These are phyloP conservation scores for Quercus wislizeni DNA, from an alignment of 306 rosid species.

Conservation along the genomic window DNA sequence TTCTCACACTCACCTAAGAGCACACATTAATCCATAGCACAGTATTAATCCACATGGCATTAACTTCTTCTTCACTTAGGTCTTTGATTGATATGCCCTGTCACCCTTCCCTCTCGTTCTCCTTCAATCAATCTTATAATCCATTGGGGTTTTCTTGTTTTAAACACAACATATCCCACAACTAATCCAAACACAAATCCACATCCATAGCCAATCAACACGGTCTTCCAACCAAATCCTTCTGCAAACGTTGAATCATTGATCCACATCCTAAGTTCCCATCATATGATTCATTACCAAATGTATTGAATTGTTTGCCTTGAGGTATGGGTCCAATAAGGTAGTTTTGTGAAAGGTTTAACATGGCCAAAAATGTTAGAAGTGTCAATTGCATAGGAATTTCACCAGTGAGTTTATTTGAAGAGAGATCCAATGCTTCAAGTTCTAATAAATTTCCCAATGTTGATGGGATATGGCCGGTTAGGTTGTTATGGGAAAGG, in stretches of 20 bases:
- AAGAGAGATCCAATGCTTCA: conserved; percentile 40
- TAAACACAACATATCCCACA: too few relatives aligned
- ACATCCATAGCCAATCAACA: too few relatives aligned
- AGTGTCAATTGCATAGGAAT: conserved; percentile 22
- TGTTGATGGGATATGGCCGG: conserved; percentile 26
- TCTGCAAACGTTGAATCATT: background rate
- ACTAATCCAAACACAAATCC: too few relatives aligned
- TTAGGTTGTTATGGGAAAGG: conserved; percentile 30
- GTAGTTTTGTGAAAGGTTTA: conserved; percentile 37
- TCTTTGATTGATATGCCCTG: too few relatives aligned
- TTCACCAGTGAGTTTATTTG: background rate
- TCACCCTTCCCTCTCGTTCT: too few relatives aligned
- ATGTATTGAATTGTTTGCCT: conserved; percentile 40
- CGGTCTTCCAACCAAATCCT: too few relatives aligned
- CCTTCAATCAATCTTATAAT: too few relatives aligned
- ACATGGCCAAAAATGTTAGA: background rate
- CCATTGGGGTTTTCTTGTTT: too few relatives aligned
- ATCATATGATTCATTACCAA: conserved; percentile 15
- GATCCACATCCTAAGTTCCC: conserved; percentile 11
- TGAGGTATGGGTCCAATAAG: conserved; percentile 32
- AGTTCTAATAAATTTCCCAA: conserved; percentile 22
- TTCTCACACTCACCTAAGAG: too few relatives aligned
- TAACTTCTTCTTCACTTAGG: too few relatives aligned
- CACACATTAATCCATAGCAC: too few relatives aligned
- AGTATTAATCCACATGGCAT: too few relatives aligned